A percentile compares a stretch with the other conserved stretches of the same genome.
Evolutionary conservation across 2,329 filamentous ascomycete genomes (phyloP).

Genomic region (Claviceps monticola): DNA sequence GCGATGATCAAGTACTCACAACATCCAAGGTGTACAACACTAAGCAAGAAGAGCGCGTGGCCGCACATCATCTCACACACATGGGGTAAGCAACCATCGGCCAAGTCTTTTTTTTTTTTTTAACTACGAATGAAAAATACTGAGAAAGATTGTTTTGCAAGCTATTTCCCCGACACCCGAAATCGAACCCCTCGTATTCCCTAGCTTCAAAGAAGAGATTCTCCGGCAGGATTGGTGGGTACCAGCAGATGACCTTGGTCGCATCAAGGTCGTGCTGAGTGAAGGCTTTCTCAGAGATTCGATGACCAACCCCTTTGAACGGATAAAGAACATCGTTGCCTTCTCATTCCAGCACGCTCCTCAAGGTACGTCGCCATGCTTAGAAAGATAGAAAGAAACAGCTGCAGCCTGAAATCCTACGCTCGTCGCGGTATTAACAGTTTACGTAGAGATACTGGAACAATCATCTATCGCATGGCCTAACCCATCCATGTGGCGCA

Average conservation of each 20-base stretch:
- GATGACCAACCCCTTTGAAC: constrained; percentile 41
- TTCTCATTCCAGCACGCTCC: constrained; percentile 84
- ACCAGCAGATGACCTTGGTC: constrained; percentile 54
- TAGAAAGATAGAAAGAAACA: neutral
- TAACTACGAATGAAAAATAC: constrained; percentile 8
- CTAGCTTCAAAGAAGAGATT: constrained; percentile 54
- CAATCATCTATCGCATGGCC: constrained; percentile 67
- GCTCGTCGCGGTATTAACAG: neutral
- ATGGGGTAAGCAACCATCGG: constrained; percentile 21
- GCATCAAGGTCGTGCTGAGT: constrained; percentile 63
- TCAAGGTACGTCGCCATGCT: constrained; percentile 37
- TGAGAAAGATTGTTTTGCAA: constrained; percentile 10
- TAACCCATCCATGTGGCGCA: constrained; percentile 55
- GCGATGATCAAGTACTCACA: neutral
- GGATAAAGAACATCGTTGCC: constrained; percentile 56
- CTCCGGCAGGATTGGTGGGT: constrained; percentile 59
- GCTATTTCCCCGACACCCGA: constrained; percentile 43
- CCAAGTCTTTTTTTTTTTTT: neutral
- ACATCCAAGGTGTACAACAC: constrained; percentile 35
- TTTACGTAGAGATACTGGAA: constrained; percentile 49
- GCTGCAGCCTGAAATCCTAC: neutral
- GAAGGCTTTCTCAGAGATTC: constrained; percentile 53
- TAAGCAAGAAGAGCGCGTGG: constrained; percentile 36
- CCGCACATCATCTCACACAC: constrained; percentile 34
- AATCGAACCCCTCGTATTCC: constrained; percentile 53